Evolutionary conservation across 805 yeast species (phyloP), one percentile per base, ranked within the genome.

Genomic region (Naumovozyma baii): DNA sequence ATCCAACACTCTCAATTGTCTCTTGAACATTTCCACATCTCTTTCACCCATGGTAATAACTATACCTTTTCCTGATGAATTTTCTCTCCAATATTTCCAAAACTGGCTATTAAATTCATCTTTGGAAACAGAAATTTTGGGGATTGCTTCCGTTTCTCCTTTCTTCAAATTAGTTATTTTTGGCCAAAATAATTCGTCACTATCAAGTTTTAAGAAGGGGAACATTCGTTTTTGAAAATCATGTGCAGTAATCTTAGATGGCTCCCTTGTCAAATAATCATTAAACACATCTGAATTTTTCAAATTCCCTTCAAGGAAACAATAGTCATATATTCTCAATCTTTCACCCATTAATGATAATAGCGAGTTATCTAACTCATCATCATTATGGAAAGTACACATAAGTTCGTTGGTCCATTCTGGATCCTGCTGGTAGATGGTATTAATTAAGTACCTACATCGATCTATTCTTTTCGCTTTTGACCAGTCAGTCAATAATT

Each of bases 41-140:
- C 40, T 31, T 35, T 44, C 47, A 16, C 40, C 43, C 37, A 59
- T 42, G 5, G 63, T 52, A 7, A 55, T 40, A 2, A 49, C 55
- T n/a, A 60, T 48, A n/a, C 64, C 64, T 32, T 46, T 55, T 0
- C 54, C 59, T 1, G 38, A 36, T 5, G 61, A 46, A 4, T 42
- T 32, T 29, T 29, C 14, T 13, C 25, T 18, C 59, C 61, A 59
- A 41, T 47, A 49, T 4, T 36, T 32, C 55, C 54, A 57, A 36
- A 59, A 52, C 34, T 53, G 46, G 10, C 14, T 32, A 33, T 50
- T 50, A 25, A 44, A 51, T 9, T 45, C 40, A 2, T 17, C 22
- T 12, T 43, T 22, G 10, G 37, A 28, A 9, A 22, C 20, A n/a
- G 37, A 35, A 7, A 22, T 10, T 22, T 22, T 22, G 7, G 26